A percentile compares a stretch with the other conserved stretches of the same genome.
phyloP scores from a whole-genome alignment of 768 basidiomycete genomes.

The Glaciozyma martinii region DNA sequence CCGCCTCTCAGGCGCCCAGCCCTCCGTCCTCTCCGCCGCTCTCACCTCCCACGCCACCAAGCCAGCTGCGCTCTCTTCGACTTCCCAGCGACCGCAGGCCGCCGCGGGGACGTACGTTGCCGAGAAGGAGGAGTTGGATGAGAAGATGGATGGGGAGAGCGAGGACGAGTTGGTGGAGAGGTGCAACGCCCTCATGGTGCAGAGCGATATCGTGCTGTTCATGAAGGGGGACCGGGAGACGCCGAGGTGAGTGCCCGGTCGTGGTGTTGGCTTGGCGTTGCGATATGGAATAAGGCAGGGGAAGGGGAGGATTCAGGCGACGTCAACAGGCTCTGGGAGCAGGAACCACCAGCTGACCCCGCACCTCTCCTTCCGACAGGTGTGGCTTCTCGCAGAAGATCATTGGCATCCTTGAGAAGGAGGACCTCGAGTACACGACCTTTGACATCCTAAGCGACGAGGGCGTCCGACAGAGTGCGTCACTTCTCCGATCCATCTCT shows the following conservation, averaged over 20 bases:
- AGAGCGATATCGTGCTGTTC: conserved; percentile 66
- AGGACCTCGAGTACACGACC: conserved; percentile 57
- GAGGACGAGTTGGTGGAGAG: conserved; percentile 59
- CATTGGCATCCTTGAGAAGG: conserved; percentile 55
- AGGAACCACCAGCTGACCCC: neutral
- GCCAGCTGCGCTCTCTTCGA: conserved; percentile 16
- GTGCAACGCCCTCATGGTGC: conserved; percentile 63
- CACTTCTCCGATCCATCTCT: neutral
- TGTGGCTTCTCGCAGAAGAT: conserved; percentile 81
- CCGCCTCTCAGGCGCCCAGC: conserved; percentile 72
- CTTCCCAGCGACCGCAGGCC: conserved; percentile 5
- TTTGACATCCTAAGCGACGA: conserved; percentile 82
- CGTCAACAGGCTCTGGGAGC: neutral
- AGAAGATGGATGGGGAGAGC: conserved; percentile 42
- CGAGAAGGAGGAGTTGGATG: neutral
- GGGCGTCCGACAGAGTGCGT: conserved; percentile 64
- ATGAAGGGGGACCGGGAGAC: conserved; percentile 77
- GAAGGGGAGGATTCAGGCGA: neutral
- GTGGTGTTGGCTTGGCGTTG: too few species aligned
- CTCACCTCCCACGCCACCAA: conserved; percentile 53
- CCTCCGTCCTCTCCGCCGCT: conserved; percentile 52
- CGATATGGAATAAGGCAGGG: neutral
- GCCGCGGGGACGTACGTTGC: conserved; percentile 8
- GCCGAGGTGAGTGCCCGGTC: conserved; percentile 49
- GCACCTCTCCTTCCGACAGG: conserved; percentile 1